These are phyloP conservation scores for Citrus mangshanensis DNA, from an alignment of 345 rosid genomes.

Conservation along the genomic window DNA sequence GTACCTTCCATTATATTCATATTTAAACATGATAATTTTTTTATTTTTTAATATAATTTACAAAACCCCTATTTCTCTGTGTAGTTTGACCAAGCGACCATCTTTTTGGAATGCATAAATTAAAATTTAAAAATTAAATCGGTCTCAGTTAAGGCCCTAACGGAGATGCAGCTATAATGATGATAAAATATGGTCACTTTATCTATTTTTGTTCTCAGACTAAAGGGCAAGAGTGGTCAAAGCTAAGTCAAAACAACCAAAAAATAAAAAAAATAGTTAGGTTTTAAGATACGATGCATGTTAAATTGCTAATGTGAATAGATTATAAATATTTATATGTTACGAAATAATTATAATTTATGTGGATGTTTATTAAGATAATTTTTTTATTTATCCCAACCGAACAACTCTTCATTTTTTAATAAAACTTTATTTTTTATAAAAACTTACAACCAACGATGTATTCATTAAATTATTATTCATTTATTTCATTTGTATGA, in stretches of 20 bases:
- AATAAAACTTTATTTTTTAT: too few species aligned
- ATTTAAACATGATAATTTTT: not conserved
- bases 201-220: not conserved
- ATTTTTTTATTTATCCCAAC: too few species aligned
- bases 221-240: not conserved
- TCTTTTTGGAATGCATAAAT: not conserved
- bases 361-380: rapidly evolving
- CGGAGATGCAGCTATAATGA: not conserved
- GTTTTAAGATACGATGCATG: not conserved
- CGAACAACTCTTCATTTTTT: too few species aligned
- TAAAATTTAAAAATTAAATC: not conserved
- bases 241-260: not conserved
- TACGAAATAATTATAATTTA: too few species aligned
- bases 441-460: too few species aligned
- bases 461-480: too few species aligned
- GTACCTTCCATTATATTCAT: not conserved
- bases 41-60: not conserved
- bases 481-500: too few species aligned
- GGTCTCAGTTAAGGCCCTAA: not conserved
- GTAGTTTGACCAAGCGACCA: constrained; percentile 16
- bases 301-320: not conserved
- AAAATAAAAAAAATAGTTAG: not conserved
- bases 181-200: not conserved
- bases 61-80: not conserved
- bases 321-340: too few species aligned